These are phyloP conservation scores for Aspergillus melleus DNA, from an alignment of 2,329 filamentous ascomycete species.

Conservation along the genomic window DNA sequence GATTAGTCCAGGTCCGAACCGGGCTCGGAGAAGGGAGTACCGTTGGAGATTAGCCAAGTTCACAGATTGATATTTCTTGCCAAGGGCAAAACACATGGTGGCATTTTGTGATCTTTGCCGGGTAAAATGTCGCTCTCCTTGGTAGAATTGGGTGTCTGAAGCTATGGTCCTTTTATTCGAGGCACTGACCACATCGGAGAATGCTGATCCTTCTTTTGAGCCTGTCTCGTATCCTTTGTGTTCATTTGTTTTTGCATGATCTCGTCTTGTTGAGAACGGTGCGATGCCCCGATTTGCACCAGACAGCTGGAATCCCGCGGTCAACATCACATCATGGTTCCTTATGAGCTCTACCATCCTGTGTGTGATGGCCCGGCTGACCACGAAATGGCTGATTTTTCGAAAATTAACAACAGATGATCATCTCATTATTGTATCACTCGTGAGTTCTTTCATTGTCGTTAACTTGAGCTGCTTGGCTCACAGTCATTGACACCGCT, in stretches of 20 bases:
- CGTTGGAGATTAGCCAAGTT: not conserved
- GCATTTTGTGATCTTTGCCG: not conserved
- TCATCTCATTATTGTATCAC: slow-evolving; percentile 17
- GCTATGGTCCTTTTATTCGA: not conserved
- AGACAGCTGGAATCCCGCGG: slow-evolving; percentile 20
- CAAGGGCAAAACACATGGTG: not conserved
- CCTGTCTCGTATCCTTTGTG: no score
- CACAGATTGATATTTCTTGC: no score
- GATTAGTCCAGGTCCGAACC: not conserved
- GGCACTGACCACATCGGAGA: not conserved
- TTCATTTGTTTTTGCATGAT: no score
- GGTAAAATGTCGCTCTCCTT: not conserved
- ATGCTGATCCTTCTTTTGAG: not conserved
- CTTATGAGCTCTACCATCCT: slow-evolving; percentile 19
- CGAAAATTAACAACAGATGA: slow-evolving; percentile 21
- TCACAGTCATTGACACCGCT: not conserved
- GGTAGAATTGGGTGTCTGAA: not conserved
- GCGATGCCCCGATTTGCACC: slow-evolving; percentile 18
- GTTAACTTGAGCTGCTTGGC: not conserved
- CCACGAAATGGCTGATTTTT: slow-evolving; percentile 23
- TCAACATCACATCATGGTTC: slow-evolving; percentile 24
- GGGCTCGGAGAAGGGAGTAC: not conserved
- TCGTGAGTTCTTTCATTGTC: slow-evolving; percentile 11
- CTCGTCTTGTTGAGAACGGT: not conserved
- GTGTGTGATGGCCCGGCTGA: slow-evolving; percentile 19